Conservation (phyloP, 1,139 yeast genomes). For the Diutina neorugosa region DNA sequence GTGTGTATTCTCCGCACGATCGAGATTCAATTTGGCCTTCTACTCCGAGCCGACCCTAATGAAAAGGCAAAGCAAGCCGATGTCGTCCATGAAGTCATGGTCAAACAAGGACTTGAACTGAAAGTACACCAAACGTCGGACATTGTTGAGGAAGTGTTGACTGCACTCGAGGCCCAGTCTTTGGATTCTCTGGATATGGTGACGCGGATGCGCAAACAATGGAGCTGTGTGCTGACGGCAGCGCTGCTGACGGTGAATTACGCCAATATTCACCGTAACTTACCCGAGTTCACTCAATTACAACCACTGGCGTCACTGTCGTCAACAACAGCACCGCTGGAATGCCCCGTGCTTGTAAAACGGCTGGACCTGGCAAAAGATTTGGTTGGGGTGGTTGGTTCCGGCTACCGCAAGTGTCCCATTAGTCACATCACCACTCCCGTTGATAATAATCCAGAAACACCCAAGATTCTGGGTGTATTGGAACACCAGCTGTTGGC, state of each 20-base stretch:
- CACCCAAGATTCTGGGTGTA: constrained; percentile 2
- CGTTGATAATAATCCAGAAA: constrained; percentile 4
- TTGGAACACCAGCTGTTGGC: constrained; percentile 1
- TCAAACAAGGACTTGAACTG: not conserved
- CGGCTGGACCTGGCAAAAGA: constrained; percentile 4
- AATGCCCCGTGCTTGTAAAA: constrained; percentile 1
- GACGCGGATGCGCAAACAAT: constrained; percentile 15
- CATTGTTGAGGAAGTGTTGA: not conserved
- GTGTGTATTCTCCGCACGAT: not conserved
- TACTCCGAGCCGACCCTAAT: not conserved
- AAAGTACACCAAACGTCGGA: not conserved
- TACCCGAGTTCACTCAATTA: not conserved
- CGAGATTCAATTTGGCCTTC: not conserved
- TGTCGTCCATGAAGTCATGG: not conserved
- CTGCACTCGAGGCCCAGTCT: constrained; percentile 6
- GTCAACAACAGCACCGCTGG: constrained; percentile 5
- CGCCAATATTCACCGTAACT: constrained; percentile 17
- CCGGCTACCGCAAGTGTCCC: constrained; percentile 10
- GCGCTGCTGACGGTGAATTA: constrained; percentile 18
- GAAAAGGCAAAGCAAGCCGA: not conserved
- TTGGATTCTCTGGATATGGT: constrained; percentile 17
- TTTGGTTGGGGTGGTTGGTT: not conserved
- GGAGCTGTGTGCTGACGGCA: constrained; percentile 31
- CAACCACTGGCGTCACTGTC: not conserved
- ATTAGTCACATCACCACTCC: constrained; percentile 8